These are phyloP conservation scores for Solanum phureja DNA, from an alignment of 257 asterid genomes.

Conservation along the genomic window DNA sequence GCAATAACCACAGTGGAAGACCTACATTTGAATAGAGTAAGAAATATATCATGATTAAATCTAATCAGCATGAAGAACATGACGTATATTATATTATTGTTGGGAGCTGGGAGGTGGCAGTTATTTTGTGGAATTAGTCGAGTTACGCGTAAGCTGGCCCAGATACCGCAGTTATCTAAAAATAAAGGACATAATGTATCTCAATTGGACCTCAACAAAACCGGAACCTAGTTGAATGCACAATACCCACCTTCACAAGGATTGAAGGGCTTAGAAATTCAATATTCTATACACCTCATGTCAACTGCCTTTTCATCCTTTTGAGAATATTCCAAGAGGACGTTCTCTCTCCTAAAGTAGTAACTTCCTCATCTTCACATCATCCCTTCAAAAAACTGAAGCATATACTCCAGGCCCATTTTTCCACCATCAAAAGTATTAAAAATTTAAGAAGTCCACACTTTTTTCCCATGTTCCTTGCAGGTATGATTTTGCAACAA, in stretches of 20 bases:
- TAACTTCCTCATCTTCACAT: neutral
- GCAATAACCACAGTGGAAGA: constrained; percentile 74
- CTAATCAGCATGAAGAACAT: neutral
- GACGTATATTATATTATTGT: neutral
- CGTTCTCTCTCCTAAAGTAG: neutral
- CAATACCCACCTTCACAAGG: neutral
- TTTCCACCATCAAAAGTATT: neutral
- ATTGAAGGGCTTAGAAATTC: neutral
- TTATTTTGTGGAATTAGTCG: neutral
- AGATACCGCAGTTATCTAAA: neutral
- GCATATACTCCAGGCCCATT: neutral
- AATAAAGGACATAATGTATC: neutral
- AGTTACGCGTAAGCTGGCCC: neutral
- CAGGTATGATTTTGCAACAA: neutral
- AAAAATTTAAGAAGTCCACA: neutral
- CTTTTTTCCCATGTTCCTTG: neutral
- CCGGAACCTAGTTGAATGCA: neutral
- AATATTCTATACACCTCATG: neutral
- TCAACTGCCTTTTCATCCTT: neutral
- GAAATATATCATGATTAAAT: neutral
- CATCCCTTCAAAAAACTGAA: neutral
- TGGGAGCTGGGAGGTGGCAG: neutral
- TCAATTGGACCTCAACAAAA: neutral
- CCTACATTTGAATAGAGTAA: constrained; percentile 24
- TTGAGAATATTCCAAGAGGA: neutral